Conservation (phyloP, 306 rosid species). For the Quercus cerris region DNA sequence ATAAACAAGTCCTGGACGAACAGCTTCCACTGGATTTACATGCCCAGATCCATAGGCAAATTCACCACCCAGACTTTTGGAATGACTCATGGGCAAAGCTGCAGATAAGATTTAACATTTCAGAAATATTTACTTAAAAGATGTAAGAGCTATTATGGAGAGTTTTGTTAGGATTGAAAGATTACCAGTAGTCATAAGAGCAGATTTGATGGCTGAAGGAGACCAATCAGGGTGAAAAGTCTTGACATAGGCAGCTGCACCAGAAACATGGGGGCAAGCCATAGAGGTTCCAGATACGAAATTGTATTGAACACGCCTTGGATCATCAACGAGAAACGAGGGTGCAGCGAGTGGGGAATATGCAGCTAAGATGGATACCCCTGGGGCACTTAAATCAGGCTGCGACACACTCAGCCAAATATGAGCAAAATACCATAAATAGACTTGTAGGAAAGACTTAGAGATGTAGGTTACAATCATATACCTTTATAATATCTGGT, state of each 20-base stretch:
- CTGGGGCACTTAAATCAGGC: conserved; percentile 37
- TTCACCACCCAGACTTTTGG: not conserved
- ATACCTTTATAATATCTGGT: conserved; percentile 24
- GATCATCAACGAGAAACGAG: not conserved
- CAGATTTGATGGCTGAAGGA: conserved; percentile 25
- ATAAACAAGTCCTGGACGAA: conserved; percentile 31
- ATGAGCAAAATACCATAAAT: no score
- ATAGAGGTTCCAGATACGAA: conserved; percentile 32
- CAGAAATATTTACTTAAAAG: not conserved
- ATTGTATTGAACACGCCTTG: conserved; percentile 1
- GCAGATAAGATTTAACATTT: not conserved
- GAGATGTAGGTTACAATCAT: not conserved
- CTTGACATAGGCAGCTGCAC: conserved; percentile 29
- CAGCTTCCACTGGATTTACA: conserved; percentile 21
- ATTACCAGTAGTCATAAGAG: conserved; percentile 26
- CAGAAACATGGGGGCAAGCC: conserved; percentile 35
- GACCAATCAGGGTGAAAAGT: conserved; percentile 30
- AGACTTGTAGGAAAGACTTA: no score
- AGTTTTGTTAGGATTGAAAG: no score
- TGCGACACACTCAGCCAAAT: not conserved
- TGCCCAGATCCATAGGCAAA: conserved; percentile 29
- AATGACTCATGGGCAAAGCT: conserved; percentile 23
- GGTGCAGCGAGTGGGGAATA: conserved; percentile 9
- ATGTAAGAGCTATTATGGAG: no score
- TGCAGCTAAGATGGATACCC: conserved; percentile 29